These are phyloP conservation scores for Rhizopogon vesiculosus DNA, from an alignment of 768 basidiomycete species.

Conservation along the genomic window DNA sequence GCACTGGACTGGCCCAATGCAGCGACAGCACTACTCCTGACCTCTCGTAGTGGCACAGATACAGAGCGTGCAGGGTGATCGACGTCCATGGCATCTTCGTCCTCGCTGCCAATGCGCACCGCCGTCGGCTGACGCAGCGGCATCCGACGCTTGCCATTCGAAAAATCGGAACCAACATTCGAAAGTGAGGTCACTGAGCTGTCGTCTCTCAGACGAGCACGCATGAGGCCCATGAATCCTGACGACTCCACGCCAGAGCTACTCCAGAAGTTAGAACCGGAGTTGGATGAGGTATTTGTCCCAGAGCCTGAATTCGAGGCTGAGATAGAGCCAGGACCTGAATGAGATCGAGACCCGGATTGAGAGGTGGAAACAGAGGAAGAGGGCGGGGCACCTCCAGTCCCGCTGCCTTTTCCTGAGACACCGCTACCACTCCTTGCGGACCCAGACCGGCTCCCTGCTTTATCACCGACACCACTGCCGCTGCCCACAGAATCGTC, in stretches of 20 bases:
- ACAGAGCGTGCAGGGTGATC: conserved; percentile 16
- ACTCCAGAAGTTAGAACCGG: conserved; percentile 17
- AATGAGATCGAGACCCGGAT: conserved; percentile 5
- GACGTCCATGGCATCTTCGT: conserved; percentile 19
- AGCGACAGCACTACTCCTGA: background rate
- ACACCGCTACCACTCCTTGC: conserved; percentile 7
- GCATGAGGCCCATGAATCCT: conserved; percentile 12
- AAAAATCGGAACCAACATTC: conserved; percentile 15
- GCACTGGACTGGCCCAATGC: background rate
- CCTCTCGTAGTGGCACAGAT: conserved; percentile 15
- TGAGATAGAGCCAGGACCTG: conserved; percentile 20
- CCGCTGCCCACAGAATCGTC: conserved; percentile 18
- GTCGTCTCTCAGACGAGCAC: conserved; percentile 15
- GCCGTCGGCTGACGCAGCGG: conserved; percentile 6
- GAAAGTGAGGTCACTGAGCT: conserved; percentile 28
- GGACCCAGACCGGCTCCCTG: background rate
- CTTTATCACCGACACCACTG: conserved; percentile 5
- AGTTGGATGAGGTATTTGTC: conserved; percentile 15
- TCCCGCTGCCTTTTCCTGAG: conserved; percentile 7
- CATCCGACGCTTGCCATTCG: conserved; percentile 1
- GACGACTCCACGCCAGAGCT: conserved; percentile 2
- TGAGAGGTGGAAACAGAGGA: conserved; percentile 14
- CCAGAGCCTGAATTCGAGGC: conserved; percentile 13
- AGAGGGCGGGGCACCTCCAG: conserved; percentile 7
- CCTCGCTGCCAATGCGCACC: conserved; percentile 4